Evolutionary conservation across 2,329 filamentous ascomycete species (phyloP).

Genomic region (Xylariaceae sp.): DNA sequence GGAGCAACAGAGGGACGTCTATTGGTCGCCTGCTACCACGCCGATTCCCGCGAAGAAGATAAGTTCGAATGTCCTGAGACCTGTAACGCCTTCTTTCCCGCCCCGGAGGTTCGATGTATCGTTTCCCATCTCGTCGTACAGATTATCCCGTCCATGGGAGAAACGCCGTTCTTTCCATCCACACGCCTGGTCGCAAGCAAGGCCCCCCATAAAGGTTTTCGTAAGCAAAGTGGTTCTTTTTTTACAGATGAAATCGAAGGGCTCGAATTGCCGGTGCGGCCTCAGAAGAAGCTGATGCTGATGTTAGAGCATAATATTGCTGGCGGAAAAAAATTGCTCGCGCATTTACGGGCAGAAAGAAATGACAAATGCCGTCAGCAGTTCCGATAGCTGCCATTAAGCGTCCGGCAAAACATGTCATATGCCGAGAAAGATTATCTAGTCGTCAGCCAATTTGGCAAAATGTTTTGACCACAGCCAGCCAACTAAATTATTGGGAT

Average conservation of each 20-base stretch:
- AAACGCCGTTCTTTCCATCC: constrained; percentile 28
- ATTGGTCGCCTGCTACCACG: not conserved
- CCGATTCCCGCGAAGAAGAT: constrained; percentile 9
- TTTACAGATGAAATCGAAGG: constrained; percentile 13
- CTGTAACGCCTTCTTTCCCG: constrained; percentile 19
- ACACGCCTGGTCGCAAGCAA: constrained; percentile 23
- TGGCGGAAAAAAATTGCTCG: too few relatives aligned
- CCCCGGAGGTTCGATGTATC: constrained; percentile 22
- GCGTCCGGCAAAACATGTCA: too few relatives aligned
- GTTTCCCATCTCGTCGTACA: constrained; percentile 33
- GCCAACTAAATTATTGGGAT: constrained; percentile 72
- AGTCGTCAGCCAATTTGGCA: constrained; percentile 59
- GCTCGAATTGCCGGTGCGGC: too few relatives aligned
- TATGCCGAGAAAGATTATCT: constrained; percentile 1
- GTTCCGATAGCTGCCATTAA: not conserved
- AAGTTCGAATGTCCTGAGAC: constrained; percentile 25
- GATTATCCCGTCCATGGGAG: constrained; percentile 25
- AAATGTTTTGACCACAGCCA: constrained; percentile 99
- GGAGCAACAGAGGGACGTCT: constrained; percentile 4
- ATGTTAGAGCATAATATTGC: too few relatives aligned
- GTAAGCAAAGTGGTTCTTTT: not conserved
- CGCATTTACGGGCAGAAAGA: not conserved
- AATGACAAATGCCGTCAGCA: not conserved
- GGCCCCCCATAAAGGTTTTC: constrained; percentile 4
- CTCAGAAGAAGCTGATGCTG: too few relatives aligned